Evolutionary conservation across 2,329 filamentous ascomycete genomes (phyloP).

Genomic region (Pseudogymnoascus sp.): DNA sequence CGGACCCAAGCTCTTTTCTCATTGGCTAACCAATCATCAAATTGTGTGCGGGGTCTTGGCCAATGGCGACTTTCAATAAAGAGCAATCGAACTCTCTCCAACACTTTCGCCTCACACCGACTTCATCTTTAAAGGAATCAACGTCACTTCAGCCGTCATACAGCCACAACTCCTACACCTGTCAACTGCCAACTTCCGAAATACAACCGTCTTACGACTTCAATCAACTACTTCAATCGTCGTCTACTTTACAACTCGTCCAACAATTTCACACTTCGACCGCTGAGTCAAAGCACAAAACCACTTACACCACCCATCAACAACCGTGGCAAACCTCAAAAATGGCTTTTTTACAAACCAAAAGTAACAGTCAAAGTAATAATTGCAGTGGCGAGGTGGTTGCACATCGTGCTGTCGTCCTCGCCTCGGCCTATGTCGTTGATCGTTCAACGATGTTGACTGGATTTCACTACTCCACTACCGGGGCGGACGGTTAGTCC

Average conservation of each 20-base stretch:
- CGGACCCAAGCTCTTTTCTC: not conserved
- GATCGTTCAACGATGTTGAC: conserved; percentile 63
- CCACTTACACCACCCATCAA: not conserved
- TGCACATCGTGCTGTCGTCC: conserved; percentile 58
- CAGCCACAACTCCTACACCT: not conserved
- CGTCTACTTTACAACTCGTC: not conserved
- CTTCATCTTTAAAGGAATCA: not conserved
- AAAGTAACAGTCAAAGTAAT: conserved; percentile 53
- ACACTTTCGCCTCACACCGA: conserved; percentile 9
- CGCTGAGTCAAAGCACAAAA: conserved; percentile 7
- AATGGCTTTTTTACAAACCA: conserved; percentile 30
- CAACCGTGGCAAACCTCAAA: conserved; percentile 27
- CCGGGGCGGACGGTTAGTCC: conserved; percentile 64
- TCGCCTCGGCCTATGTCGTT: conserved; percentile 87
- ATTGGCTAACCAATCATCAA: not conserved
- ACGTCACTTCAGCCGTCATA: not conserved
- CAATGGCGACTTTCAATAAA: conserved; percentile 6
- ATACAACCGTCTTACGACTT: conserved; percentile 2
- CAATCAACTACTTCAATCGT: not conserved
- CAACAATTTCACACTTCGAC: not conserved
- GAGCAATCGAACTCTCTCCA: conserved; percentile 4
- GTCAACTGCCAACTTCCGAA: not conserved
- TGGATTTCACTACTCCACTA: conserved; percentile 94
- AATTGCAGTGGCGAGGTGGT: conserved; percentile 57
- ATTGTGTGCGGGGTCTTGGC: conserved; percentile 7